Conservation (phyloP, 2,329 filamentous ascomycete species). For the Paecilomyces variotii region DNA sequence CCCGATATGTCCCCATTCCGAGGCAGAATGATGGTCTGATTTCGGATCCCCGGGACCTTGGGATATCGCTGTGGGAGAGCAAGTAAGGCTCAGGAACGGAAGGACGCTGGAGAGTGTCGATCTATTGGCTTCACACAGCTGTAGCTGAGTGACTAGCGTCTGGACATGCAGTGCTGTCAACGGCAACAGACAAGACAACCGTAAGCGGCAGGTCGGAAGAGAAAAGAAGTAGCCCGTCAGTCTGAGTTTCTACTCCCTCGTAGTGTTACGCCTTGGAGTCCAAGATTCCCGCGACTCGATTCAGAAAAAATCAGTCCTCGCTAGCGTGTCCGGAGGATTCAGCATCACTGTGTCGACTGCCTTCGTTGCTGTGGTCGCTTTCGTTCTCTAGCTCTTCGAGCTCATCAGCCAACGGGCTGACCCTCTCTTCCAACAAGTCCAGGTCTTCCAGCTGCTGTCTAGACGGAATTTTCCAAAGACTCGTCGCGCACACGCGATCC, state of each 20-base stretch:
- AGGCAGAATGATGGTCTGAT: background rate
- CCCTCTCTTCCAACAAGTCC: slow-evolving; percentile 74
- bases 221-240: background rate
- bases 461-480: slow-evolving; percentile 81
- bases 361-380: slow-evolving; percentile 13
- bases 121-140: background rate
- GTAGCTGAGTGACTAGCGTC: background rate
- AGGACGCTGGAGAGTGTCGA: background rate
- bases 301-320: slow-evolving; percentile 19
- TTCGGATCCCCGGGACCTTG: background rate
- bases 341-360: slow-evolving; percentile 3
- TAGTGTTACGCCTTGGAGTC: background rate
- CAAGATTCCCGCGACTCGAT: background rate
- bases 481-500: slow-evolving; percentile 84
- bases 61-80: background rate
- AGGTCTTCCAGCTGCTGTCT: slow-evolving; percentile 79
- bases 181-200: background rate
- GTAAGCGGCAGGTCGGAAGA: background rate
- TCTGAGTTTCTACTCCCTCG: background rate
- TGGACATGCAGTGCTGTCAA: background rate
- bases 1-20: background rate
- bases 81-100: background rate
- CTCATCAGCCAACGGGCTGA: slow-evolving; percentile 70
- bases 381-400: slow-evolving; percentile 27
- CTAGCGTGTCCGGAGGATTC: slow-evolving; percentile 11